Evolutionary conservation across 1,284 basidiomycete genomes (phyloP).

Genomic region (Paramarasmius palmivorus): DNA sequence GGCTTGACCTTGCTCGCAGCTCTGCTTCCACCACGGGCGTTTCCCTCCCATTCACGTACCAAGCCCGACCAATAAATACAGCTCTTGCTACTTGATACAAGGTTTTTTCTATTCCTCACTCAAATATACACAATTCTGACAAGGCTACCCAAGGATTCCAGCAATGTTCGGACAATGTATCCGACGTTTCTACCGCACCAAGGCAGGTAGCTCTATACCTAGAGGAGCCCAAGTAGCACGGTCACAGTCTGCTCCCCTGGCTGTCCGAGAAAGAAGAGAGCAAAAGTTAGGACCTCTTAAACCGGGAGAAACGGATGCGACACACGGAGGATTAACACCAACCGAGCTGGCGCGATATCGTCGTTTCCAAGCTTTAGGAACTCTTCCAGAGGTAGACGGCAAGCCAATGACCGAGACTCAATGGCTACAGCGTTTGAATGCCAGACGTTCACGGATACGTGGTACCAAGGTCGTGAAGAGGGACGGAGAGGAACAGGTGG

Average conservation of each 20-base stretch:
- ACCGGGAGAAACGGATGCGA: slow-evolving; percentile 49
- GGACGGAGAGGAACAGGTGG: slow-evolving; percentile 40
- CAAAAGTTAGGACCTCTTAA: slow-evolving; percentile 43
- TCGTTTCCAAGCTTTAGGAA: slow-evolving; percentile 54
- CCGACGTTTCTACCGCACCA: slow-evolving; percentile 51
- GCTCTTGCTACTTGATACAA: too few species aligned
- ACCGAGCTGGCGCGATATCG: slow-evolving; percentile 61
- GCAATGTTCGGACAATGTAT: slow-evolving; percentile 19
- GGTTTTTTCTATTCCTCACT: too few species aligned
- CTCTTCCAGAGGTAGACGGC: slow-evolving; percentile 43
- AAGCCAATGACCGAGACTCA: slow-evolving; percentile 45
- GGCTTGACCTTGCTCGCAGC: too few species aligned
- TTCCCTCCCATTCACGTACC: too few species aligned
- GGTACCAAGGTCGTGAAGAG: slow-evolving; percentile 48
- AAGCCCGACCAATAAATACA: too few species aligned
- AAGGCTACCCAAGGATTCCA: background rate
- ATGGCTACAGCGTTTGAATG: slow-evolving; percentile 59
- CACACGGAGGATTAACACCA: slow-evolving; percentile 55
- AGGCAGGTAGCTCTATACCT: background rate
- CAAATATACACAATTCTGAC: too few species aligned
- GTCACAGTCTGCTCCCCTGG: slow-evolving; percentile 67
- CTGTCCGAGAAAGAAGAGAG: slow-evolving; percentile 68
- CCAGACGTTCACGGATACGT: slow-evolving; percentile 62
- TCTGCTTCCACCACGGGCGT: too few species aligned
- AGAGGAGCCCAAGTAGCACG: slow-evolving; percentile 51